Base-by-base conservation (phyloP, 306 rosid species). In the Fragaria iinumae region DNA sequence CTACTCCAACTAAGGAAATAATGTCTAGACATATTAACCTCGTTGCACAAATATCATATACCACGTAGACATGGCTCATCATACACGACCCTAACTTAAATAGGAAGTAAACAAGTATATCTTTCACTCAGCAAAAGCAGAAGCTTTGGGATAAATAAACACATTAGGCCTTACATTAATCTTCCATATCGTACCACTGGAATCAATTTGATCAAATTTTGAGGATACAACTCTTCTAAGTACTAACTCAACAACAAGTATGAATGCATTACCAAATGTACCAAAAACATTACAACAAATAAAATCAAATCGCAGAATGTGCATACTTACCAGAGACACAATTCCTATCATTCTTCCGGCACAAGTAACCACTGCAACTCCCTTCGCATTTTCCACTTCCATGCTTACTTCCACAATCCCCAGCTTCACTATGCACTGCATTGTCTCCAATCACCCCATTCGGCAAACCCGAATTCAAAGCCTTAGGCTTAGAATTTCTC, bases 311-410 rank as follows among this genome's bases (percentile, higher is more conserved):
- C 11, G 50, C 41, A 10, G 1, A 78, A 52, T 48, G 11, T 25
- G 68, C 41, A 44, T 21, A 83, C 97, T 84, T 85, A 93, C 97
- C 90, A 84, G 82, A 73, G 80, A 79, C 83, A 60, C 76, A 76
- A 75, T 76, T 87, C 68, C 59, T 78, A 68, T 75, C 87, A 12
- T 79, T 69, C 76, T 80, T 90, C 80, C 84, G 83, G 32, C 90
- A 84, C 79, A 83, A 78, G 78, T 71, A 81, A 75, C 83, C 87
- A 82, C 86, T 81, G 86, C 91, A 83, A 39, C 68, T 74, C 25
- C 80, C 68, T 1, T 45, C 64, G 44, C 59, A 71, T 81, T 72
- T 85, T 14, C 85, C 81, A 60, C 82, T 84, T 57, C 74, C 83
- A 55, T 63, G 79, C 13, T 74, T 73, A 65, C 50, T 73, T 29